These are phyloP conservation scores for Rhizoclosmatium sp. DNA, from an alignment of 192 early-diverging fungal genomes.

Conservation along the genomic window DNA sequence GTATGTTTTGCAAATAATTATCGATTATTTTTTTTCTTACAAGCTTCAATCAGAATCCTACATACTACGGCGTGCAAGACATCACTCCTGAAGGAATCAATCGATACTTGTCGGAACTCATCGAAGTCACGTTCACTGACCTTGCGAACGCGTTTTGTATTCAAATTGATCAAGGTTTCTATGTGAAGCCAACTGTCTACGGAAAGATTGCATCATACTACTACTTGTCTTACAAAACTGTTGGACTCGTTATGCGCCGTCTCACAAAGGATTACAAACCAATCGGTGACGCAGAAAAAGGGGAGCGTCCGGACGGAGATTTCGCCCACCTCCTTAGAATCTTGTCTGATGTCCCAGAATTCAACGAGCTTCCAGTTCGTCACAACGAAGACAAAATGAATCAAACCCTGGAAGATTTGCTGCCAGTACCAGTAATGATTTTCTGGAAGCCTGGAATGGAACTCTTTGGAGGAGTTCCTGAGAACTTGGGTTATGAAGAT, in stretches of 20 bases:
- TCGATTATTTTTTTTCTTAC: background rate
- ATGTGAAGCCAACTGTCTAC: conserved; percentile 74
- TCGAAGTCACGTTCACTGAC: conserved; percentile 75
- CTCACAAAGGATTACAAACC: conserved; percentile 59
- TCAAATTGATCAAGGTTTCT: conserved; percentile 68
- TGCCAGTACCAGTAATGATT: conserved; percentile 71
- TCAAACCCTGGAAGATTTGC: conserved; percentile 75
- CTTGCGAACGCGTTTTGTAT: conserved; percentile 79
- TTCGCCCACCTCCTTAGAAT: conserved; percentile 75
- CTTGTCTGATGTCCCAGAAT: conserved; percentile 86
- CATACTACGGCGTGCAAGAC: conserved; percentile 92
- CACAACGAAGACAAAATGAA: conserved; percentile 96
- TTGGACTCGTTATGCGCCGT: conserved; percentile 69
- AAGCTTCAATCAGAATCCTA: conserved; percentile 76
- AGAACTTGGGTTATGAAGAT: conserved; percentile 68
- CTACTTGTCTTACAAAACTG: conserved; percentile 86
- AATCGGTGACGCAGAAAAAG: conserved; percentile 26
- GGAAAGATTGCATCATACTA: conserved; percentile 92
- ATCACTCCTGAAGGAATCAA: conserved; percentile 72
- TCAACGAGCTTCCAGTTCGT: conserved; percentile 89
- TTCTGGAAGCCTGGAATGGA: conserved; percentile 27
- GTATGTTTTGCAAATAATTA: conserved; percentile 32
- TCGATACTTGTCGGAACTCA: conserved; percentile 78
- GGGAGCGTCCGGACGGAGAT: conserved; percentile 49
- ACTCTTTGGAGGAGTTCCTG: conserved; percentile 43